phyloP scores from a whole-genome alignment of 2,329 filamentous ascomycete genomes.

The Penicillium hesseltinei region DNA sequence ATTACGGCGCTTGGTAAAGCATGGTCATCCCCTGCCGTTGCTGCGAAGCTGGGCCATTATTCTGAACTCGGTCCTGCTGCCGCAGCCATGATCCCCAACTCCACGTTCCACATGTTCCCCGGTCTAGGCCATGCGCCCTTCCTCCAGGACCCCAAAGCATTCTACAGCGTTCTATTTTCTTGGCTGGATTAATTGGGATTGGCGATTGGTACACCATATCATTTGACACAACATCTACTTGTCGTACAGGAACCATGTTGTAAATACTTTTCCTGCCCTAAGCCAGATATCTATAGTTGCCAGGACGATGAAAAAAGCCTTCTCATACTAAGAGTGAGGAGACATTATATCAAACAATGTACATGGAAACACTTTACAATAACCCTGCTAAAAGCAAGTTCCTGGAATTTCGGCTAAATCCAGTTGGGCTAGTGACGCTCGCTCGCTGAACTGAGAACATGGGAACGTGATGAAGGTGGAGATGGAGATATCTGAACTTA shows the following conservation, averaged over 20 bases:
- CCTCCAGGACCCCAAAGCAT: constrained; percentile 13
- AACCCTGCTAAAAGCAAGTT: background rate
- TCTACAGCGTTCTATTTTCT: constrained; percentile 9
- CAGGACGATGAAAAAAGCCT: background rate
- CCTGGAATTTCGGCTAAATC: background rate
- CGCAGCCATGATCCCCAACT: constrained; percentile 14
- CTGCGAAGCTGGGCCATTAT: constrained; percentile 11
- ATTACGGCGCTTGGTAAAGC: constrained; percentile 14
- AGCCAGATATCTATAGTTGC: background rate
- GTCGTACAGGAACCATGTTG: too few relatives aligned
- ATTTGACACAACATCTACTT: background rate
- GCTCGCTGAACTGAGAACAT: too few relatives aligned
- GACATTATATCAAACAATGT: background rate
- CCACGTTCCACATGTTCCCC: constrained; percentile 15
- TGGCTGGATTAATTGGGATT: background rate
- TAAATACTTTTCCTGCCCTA: background rate
- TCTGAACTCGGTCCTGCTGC: constrained; percentile 12
- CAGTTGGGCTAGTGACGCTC: background rate
- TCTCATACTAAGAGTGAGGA: background rate
- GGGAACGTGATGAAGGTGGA: too few relatives aligned
- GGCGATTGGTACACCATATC: background rate
- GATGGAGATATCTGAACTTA: too few relatives aligned
- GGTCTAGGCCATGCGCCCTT: constrained; percentile 18
- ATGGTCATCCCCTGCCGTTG: constrained; percentile 8
- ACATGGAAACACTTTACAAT: background rate